Conservation (phyloP, 768 basidiomycete genomes). For the Tylopilus vinaceipallidus region DNA sequence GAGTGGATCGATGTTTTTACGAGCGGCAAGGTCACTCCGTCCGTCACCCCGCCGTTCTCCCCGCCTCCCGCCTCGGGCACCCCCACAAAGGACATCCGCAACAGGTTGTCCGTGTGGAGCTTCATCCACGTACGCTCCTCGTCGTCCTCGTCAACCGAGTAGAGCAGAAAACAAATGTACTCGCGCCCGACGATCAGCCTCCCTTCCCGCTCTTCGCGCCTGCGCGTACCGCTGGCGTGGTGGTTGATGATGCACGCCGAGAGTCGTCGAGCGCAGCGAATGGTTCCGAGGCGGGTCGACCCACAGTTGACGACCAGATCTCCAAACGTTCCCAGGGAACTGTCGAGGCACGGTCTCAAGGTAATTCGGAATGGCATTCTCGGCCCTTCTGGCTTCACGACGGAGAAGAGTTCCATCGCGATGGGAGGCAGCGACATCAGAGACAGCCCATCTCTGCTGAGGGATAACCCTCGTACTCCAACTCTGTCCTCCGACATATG, state of each 20-base stretch:
- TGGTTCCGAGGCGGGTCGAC: neutral
- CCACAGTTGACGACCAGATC: constrained; percentile 6
- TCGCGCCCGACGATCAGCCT: neutral
- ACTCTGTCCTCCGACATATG: neutral
- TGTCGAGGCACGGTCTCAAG: neutral
- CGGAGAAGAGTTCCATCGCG: neutral
- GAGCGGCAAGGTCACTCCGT: neutral
- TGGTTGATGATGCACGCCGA: constrained; percentile 9
- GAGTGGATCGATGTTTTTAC: neutral
- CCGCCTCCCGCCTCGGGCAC: neutral
- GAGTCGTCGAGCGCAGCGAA: neutral
- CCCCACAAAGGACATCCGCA: constrained; percentile 1
- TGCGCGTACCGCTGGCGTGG: neutral
- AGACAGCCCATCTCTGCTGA: neutral
- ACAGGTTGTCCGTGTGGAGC: constrained; percentile 1
- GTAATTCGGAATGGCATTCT: neutral
- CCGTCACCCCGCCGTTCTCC: neutral
- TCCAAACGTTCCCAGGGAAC: neutral
- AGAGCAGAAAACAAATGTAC: constrained; percentile 7
- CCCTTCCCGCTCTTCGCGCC: neutral
- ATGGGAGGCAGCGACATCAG: constrained; percentile 6
- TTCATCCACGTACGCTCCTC: constrained; percentile 4
- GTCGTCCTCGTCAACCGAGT: neutral
- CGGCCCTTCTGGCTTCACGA: neutral
- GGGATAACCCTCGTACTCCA: constrained; percentile 3